Conservation (phyloP, 2,329 filamentous ascomycete species). For the Paraconiothyrium brasiliense region DNA sequence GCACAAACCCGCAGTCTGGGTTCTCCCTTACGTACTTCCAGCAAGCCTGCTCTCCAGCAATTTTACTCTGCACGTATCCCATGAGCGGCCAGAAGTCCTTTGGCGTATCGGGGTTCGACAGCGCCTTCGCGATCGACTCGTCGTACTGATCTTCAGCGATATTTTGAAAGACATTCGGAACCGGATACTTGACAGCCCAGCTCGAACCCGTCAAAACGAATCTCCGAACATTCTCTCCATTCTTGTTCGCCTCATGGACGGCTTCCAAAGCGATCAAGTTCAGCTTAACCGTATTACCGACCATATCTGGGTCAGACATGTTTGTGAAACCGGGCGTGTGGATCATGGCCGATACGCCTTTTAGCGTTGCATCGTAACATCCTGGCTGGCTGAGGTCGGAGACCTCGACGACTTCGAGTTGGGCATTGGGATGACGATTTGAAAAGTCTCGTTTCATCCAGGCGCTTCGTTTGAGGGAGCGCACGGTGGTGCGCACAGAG, state of each 20-base stretch:
- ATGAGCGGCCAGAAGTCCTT: constrained; percentile 30
- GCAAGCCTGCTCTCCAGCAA: constrained; percentile 20
- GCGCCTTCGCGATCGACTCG: constrained; percentile 37
- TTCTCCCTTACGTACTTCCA: constrained; percentile 23
- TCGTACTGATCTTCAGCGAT: constrained; percentile 46
- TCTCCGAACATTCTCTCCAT: constrained; percentile 43
- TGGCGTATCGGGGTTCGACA: constrained; percentile 35
- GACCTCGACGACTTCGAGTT: constrained; percentile 53
- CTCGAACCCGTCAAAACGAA: constrained; percentile 54
- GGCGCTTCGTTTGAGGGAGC: constrained; percentile 42
- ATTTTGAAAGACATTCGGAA: constrained; percentile 42
- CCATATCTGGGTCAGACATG: constrained; percentile 51
- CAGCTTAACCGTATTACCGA: constrained; percentile 49
- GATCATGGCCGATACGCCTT: constrained; percentile 51
- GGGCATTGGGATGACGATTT: constrained; percentile 22
- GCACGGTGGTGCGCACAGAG: constrained; percentile 57
- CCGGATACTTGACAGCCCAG: constrained; percentile 43
- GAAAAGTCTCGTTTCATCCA: constrained; percentile 37
- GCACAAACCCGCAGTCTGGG: constrained; percentile 20
- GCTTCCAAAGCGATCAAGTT: constrained; percentile 49
- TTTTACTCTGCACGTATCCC: constrained; percentile 65
- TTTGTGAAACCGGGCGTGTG: constrained; percentile 52
- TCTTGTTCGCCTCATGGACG: constrained; percentile 45
- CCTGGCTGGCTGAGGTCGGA: constrained; percentile 49
- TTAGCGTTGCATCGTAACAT: constrained; percentile 52